Base-by-base conservation (phyloP, 371 early-diverging fungal species). In the Haplosporangium sp. region DNA sequence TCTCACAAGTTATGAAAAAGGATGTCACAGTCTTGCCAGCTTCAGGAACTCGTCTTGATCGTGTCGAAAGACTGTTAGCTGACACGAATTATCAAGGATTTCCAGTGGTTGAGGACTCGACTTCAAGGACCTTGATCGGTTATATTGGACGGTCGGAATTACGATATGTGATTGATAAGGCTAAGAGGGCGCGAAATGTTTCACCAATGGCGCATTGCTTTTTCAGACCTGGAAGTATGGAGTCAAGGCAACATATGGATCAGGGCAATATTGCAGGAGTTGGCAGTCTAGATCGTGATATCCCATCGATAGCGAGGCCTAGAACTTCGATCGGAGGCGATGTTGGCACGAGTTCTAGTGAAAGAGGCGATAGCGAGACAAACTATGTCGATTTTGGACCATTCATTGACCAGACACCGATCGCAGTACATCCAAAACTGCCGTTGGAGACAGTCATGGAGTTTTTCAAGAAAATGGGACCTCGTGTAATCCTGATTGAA, bases 391-490 rank as follows among this genome's bases (percentile, higher is more conserved):
- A 94, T 66, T 91, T 96, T 86, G 89, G 93, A 3, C 87, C 85
- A 0, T 92, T 93, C 68, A 91, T 96, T 67, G 93, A 96, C 71
- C 90, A 89, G 87, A 94, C 95, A 6, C 98, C 99, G 0, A 88
- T 97, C 27, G 92, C 93, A 0, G 93, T 98, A 4, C 88, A 93
- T 38, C 92, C 94, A 2, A 88, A 89, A 53, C 84, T 93, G n/a
- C 89, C 96, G 4, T 85, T 96, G 38, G 99, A 97, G 69, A 91
- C 96, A 0, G 96, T 95, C 0, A 85, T 92, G 74, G 97, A 97
- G 84, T 87, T 98, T 72, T 97, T 98, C 83, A 93, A 94, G 61
- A 95, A 96, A 81, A 84, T 98, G 63, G 98, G 96, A 10, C 95
- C 95, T 8, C 88, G 93, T 5, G 89, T 92, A 9, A 87, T 95